Conservation (phyloP, 805 yeast genomes). For the Wickerhamomyces queroliae region DNA sequence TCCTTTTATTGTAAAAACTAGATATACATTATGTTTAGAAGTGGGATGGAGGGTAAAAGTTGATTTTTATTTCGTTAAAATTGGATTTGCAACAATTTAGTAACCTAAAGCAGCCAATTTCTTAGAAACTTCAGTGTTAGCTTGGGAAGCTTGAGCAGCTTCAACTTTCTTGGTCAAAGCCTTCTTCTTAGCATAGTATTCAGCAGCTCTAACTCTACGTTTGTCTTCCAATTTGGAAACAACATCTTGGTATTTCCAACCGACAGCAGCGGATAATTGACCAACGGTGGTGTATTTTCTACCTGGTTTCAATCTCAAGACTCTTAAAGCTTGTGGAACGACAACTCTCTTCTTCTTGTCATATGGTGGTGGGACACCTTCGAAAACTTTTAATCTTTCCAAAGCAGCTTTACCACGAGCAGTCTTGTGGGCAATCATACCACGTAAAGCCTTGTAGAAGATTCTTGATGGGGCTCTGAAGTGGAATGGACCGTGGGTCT, state of each 20-base stretch:
- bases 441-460: conserved; percentile 99
- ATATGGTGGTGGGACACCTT: conserved; percentile 99
- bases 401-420: conserved; percentile 99
- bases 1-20: no score
- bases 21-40: conserved; percentile 1
- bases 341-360: conserved; percentile 99
- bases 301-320: conserved; percentile 98
- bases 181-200: conserved; percentile 97
- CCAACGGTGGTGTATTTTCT: conserved; percentile 99
- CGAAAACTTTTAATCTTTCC: conserved; percentile 98
- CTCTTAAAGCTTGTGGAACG: conserved; percentile 99
- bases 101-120: conserved; percentile 97
- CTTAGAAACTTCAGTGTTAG: conserved; percentile 86
- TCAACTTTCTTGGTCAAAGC: conserved; percentile 90
- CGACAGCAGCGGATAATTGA: conserved; percentile 92
- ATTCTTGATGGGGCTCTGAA: conserved; percentile 99
- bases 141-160: conserved; percentile 82
- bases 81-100: conserved; percentile 41
- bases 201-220: conserved; percentile 98
- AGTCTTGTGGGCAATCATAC: conserved; percentile 99
- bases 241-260: conserved; percentile 99
- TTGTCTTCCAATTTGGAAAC: conserved; percentile 98
- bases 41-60: no score
- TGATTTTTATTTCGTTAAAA: no score
- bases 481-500: conserved; percentile 99